These are phyloP conservation scores for Oidium heveae DNA, from an alignment of 2,329 filamentous ascomycete species.

Conservation along the genomic window DNA sequence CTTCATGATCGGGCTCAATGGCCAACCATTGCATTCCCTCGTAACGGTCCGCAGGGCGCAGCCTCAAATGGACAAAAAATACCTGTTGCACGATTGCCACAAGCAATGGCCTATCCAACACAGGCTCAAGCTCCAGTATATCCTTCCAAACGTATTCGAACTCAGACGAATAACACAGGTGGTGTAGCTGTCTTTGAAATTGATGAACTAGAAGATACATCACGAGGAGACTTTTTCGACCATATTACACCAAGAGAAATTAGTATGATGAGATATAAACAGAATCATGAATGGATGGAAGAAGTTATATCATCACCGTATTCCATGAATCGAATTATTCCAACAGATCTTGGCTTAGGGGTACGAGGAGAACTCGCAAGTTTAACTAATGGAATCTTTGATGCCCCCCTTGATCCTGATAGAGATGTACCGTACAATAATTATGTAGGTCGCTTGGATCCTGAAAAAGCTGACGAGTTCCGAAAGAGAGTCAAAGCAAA, in stretches of 20 bases:
- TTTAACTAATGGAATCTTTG: conserved; percentile 67
- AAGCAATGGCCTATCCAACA: conserved; percentile 36
- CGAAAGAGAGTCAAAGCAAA: conserved; percentile 50
- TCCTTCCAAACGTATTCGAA: conserved; percentile 25
- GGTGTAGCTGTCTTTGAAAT: conserved; percentile 13
- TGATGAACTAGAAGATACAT: conserved; percentile 83
- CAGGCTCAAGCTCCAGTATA: conserved; percentile 24
- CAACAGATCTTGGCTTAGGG: conserved; percentile 68
- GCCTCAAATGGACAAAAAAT: conserved; percentile 9
- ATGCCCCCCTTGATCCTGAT: conserved; percentile 28
- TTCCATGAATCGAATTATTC: conserved; percentile 58
- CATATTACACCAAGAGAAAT: conserved; percentile 74
- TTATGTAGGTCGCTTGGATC: conserved; percentile 40
- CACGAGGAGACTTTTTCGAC: conserved; percentile 72
- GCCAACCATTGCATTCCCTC: conserved; percentile 56
- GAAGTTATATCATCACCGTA: conserved; percentile 86
- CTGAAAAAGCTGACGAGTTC: conserved; percentile 63
- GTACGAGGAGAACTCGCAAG: conserved; percentile 57
- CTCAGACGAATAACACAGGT: conserved; percentile 6
- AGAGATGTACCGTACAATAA: conserved; percentile 27
- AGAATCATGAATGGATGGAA: conserved; percentile 98
- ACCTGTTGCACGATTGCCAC: conserved; percentile 15
- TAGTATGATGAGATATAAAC: conserved; percentile 62
- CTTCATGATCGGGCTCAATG: conserved; percentile 71
- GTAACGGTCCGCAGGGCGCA: conserved; percentile 18